Percentiles rank a stretch among this genome's conserved stretches.
phyloP scores from a whole-genome alignment of 495 filamentous ascomycete species.

The Hypoxylon subgilvum region DNA sequence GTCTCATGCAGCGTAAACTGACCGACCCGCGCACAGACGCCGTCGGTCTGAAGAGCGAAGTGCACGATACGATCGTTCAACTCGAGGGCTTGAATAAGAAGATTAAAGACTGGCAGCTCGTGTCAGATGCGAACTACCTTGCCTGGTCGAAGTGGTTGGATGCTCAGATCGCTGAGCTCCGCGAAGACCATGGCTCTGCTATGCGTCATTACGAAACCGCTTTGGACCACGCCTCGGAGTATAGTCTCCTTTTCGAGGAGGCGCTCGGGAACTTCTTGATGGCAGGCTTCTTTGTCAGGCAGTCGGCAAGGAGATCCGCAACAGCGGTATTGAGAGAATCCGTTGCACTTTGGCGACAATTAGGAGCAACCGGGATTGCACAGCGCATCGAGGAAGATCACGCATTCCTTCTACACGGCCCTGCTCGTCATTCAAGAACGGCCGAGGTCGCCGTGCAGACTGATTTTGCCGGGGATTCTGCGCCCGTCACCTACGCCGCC shows the following conservation, averaged over 20 bases:
- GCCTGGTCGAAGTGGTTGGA: conserved; percentile 77
- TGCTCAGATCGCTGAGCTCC: conserved; percentile 72
- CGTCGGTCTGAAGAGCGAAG: conserved; percentile 56
- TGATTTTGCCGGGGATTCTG: conserved; percentile 65
- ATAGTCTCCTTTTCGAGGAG: conserved; percentile 80
- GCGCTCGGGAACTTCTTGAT: conserved; percentile 78
- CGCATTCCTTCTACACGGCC: conserved; percentile 71
- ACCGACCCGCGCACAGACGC: conserved; percentile 57
- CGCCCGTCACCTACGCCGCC: conserved; percentile 59
- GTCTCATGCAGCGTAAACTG: conserved; percentile 66
- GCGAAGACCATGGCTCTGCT: conserved; percentile 64
- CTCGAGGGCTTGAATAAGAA: conserved; percentile 62
- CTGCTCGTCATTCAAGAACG: conserved; percentile 63
- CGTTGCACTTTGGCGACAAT: conserved; percentile 72
- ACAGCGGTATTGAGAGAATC: conserved; percentile 73
- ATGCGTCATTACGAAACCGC: conserved; percentile 75
- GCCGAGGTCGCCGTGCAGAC: conserved; percentile 80
- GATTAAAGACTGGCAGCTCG: conserved; percentile 69
- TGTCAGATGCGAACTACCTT: conserved; percentile 80
- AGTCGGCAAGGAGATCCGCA: conserved; percentile 74
- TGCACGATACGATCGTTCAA: conserved; percentile 61
- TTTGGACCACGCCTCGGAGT: conserved; percentile 78
- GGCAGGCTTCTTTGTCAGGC: conserved; percentile 75
- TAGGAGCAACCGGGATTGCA: conserved; percentile 78
- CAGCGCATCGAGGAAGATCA: conserved; percentile 72